Base-by-base conservation (phyloP, 331 rosid genomes). In the Cucumis variabilis region DNA sequence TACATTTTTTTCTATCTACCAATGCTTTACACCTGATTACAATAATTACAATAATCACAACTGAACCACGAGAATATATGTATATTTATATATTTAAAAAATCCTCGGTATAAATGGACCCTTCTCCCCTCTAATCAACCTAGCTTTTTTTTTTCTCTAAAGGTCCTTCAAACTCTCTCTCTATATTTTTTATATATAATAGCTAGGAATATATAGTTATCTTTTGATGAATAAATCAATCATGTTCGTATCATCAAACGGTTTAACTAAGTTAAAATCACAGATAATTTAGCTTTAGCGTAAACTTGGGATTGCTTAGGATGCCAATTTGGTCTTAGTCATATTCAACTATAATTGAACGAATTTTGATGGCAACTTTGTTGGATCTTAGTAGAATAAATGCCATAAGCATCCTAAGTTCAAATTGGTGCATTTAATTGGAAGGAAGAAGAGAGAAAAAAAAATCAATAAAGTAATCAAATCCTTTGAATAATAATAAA, bases 301-400 rank as follows among this genome's bases (percentile, higher is more conserved):
- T 14, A 82, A 62, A 11, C 46, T 33, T 82, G 21, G 58, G 58
- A 0, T 30, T 30, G 27, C 51, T 82, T 82, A 33, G 86, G 86
- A 62, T 82, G 86, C 86, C 86, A 82, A 82, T 60, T 13, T 63
- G 30, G 16, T 83, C 62, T 83, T 24, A 28, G 76, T 83, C 76
- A 83, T 13, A 15, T 24, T 21, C 77, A 83, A 66, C 86, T 83
- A 46, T 24, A 25, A 83, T 66, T 83, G 25, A 66, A 83, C 41
- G 23, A 66, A 58, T 5, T 82, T 82, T 82, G 44, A 83, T 83
- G 77, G 75, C 53, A 83, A 83, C 76, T 83, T 83, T 83, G 63
- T 66, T 83, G 44, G 16, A 30, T 82, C 72, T 82, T 12, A 20
- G 6, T 60, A 60, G 85, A 82, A 82, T 82, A 82, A 82, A 82